Conservation (phyloP, 2,329 filamentous ascomycete species). For the Fusarium chuoi region DNA sequence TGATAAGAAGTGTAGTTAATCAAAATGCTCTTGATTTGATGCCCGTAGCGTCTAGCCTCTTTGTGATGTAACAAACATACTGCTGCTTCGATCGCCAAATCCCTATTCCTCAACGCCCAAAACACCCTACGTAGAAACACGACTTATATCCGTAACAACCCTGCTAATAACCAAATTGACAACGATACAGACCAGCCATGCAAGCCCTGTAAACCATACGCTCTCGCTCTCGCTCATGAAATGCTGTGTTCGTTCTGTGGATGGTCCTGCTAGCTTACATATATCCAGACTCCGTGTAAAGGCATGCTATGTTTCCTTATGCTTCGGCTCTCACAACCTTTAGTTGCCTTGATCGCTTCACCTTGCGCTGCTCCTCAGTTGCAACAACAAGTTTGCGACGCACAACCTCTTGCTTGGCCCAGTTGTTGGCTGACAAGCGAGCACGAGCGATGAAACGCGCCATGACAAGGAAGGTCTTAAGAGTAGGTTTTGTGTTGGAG, state of each 20-base stretch:
- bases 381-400: conserved; percentile 60
- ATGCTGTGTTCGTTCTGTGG: conserved; percentile 18
- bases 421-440: conserved; percentile 59
- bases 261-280: not conserved
- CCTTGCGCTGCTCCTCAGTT: conserved; percentile 58
- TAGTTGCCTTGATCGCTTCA: conserved; percentile 55
- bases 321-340: conserved; percentile 54
- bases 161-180: conserved; percentile 23
- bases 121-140: conserved; percentile 7
- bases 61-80: not conserved
- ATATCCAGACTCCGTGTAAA: conserved; percentile 1
- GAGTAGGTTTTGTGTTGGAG: conserved; percentile 40
- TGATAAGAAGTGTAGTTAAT: not conserved
- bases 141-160: conserved; percentile 30
- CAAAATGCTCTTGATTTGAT: conserved; percentile 29
- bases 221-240: conserved; percentile 8
- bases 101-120: conserved; percentile 17
- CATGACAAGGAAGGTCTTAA: conserved; percentile 58
- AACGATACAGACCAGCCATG: conserved; percentile 5
- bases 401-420: conserved; percentile 63
- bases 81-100: conserved; percentile 6
- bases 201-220: not conserved
- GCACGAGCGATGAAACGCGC: conserved; percentile 65
- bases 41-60: conserved; percentile 4
- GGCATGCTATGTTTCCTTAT: conserved; percentile 1